Evolutionary conservation across 345 rosid genomes (phyloP), one percentile per base, ranked within the genome.

Genomic region (Sonneratia alba): DNA sequence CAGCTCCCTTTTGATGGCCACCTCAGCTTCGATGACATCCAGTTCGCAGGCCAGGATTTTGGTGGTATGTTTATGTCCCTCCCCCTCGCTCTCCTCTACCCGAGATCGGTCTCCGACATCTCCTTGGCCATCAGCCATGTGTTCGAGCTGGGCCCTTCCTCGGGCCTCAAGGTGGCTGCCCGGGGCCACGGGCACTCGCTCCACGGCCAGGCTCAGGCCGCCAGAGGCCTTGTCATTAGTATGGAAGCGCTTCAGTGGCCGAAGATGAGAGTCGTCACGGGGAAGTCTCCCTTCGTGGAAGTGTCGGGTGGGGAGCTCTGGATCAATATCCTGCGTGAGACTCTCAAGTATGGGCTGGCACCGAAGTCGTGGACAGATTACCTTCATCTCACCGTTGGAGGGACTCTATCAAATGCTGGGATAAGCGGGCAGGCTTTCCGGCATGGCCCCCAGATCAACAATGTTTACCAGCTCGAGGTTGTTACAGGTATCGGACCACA

Each of bases 341-440:
- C 97, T 67, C 87, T 96, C 36, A 88, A 85, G 81, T 62, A 82
- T 13, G 97, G 97, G 70, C 85, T 92, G 56, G 75, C 97, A 73
- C 99, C 99, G 3, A 90, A 85, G 80, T 89, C 99, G 3, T 96
- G 98, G 99, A 96, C 99, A 1, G 99, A 92, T 78, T 92, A 96
- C 87, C 94, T 96, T 72, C 91, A 96, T 79, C 82, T 96, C 42
- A 86, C 96, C 2, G 89, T 92, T 19, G 99, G 99, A 34, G 98
- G 99, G 24, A 96, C 99, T 70, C 71, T 92, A 27, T 90, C 98
- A 0, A 89, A 92, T 61, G 99, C 90, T 5, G 99, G 99, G 59
- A 89, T 96, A 43, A 91, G 99, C 36, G 99, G 99, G 66, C 99
- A 96, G 77, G 94, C 99, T 37, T 96, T 89, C 79, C 79, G 74